Evolutionary conservation across 2,329 filamentous ascomycete genomes (phyloP).

Genomic region (Periconia macrospinosa): DNA sequence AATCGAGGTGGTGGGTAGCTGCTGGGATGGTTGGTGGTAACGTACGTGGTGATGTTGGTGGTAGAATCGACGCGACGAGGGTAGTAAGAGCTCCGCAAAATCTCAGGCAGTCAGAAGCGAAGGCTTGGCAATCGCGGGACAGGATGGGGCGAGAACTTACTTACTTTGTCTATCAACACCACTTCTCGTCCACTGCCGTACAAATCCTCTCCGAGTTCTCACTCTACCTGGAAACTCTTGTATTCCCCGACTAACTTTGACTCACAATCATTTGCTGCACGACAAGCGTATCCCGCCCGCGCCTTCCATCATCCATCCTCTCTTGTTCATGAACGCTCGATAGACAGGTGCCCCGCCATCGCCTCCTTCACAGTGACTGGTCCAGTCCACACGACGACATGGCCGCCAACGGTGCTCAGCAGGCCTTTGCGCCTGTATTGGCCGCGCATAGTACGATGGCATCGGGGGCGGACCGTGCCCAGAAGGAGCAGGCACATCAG

Average conservation of each 20-base stretch:
- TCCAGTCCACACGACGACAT: conserved; percentile 51
- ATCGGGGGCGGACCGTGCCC: conserved; percentile 74
- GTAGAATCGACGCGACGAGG: conserved; percentile 8
- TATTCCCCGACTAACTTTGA: background rate
- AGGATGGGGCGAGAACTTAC: conserved; percentile 6
- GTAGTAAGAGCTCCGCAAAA: conserved; percentile 25
- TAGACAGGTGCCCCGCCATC: conserved; percentile 27
- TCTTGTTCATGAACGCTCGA: conserved; percentile 25
- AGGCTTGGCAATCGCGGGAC: conserved; percentile 28
- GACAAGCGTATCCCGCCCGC: background rate
- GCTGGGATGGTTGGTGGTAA: background rate
- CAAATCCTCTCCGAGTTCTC: conserved; percentile 13
- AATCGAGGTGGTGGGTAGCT: background rate
- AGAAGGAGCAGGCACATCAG: conserved; percentile 88
- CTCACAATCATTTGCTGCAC: background rate
- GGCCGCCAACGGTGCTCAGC: conserved; percentile 67
- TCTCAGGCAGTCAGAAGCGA: conserved; percentile 30
- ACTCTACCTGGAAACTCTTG: conserved; percentile 1
- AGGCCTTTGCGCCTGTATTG: conserved; percentile 81
- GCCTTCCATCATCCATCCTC: background rate
- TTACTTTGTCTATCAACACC: conserved; percentile 21
- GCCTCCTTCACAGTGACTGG: conserved; percentile 26
- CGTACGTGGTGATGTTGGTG: conserved; percentile 3
- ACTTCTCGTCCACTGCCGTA: conserved; percentile 19
- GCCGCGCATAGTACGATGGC: conserved; percentile 90